phyloP scores from a whole-genome alignment of 345 rosid genomes.

The Angophora floribunda region DNA sequence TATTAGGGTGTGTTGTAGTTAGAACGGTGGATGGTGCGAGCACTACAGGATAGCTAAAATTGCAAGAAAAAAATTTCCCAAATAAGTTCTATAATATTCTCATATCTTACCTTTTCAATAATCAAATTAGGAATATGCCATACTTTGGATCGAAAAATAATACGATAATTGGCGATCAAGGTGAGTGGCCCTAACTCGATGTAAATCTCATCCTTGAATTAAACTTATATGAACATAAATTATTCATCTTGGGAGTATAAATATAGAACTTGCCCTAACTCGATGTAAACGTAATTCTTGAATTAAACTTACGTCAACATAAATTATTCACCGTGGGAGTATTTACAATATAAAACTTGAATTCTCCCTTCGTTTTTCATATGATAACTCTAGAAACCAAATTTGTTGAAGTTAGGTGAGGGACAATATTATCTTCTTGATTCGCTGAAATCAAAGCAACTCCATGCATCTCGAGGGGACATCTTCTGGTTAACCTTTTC shows the following conservation, averaged over 20 bases:
- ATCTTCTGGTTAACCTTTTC: no score
- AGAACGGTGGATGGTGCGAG: not conserved
- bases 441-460: not conserved
- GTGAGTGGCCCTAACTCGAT: not conserved
- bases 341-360: not conserved
- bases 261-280: not conserved
- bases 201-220: not conserved
- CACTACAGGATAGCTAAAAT: not conserved
- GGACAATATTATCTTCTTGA: not conserved
- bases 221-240: not conserved
- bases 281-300: not conserved
- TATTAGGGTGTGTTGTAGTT: not conserved
- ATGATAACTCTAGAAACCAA: not conserved
- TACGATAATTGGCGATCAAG: not conserved
- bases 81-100: no score
- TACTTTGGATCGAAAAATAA: not conserved
- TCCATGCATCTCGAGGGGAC: not conserved
- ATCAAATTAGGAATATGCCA: not conserved
- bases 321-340: not conserved
- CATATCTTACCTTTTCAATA: not conserved
- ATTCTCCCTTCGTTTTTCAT: not conserved
- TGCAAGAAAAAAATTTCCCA: accelerated
- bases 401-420: not conserved
- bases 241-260: not conserved
- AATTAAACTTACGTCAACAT: not conserved